Percentiles rank a stretch among this genome's conserved stretches.
phyloP scores from a whole-genome alignment of 2,329 filamentous ascomycete genomes.

The Aspergillus proliferans region DNA sequence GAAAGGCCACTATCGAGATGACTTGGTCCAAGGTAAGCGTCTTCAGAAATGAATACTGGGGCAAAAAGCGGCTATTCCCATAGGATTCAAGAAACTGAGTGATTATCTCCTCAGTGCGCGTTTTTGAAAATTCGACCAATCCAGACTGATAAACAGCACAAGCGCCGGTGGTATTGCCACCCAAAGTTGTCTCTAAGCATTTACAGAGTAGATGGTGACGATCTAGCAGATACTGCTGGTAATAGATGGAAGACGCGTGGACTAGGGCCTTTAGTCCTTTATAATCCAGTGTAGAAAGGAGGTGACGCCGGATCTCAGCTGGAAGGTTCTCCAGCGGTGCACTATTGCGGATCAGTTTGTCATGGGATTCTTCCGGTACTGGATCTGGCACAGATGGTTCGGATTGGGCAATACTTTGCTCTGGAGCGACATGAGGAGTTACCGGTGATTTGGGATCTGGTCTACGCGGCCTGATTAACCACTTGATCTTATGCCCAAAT shows the following conservation, averaged over 20 bases:
- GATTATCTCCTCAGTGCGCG: neutral
- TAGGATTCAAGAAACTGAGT: neutral
- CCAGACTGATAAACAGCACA: neutral
- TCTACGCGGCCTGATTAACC: too few species aligned
- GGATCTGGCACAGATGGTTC: neutral
- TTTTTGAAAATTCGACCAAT: neutral
- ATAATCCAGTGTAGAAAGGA: neutral
- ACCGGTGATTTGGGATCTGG: too few species aligned
- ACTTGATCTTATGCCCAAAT: too few species aligned
- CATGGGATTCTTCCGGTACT: neutral
- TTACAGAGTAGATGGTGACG: neutral
- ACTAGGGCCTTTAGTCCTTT: neutral
- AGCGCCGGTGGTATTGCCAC: neutral
- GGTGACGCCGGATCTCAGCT: neutral
- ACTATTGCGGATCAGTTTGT: neutral
- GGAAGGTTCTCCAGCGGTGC: neutral
- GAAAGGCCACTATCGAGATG: slow-evolving; percentile 4
- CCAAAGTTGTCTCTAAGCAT: neutral
- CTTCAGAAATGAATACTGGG: neutral
- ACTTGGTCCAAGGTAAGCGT: neutral
- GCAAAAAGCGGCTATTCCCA: neutral
- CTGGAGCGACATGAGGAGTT: too few species aligned
- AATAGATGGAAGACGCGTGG: neutral
- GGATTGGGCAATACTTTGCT: neutral
- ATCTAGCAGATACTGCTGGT: neutral